Percentiles rank a stretch among this genome's conserved stretches.
Conservation (phyloP, 1,284 basidiomycete species). For the Leucoagaricus sp. region DNA sequence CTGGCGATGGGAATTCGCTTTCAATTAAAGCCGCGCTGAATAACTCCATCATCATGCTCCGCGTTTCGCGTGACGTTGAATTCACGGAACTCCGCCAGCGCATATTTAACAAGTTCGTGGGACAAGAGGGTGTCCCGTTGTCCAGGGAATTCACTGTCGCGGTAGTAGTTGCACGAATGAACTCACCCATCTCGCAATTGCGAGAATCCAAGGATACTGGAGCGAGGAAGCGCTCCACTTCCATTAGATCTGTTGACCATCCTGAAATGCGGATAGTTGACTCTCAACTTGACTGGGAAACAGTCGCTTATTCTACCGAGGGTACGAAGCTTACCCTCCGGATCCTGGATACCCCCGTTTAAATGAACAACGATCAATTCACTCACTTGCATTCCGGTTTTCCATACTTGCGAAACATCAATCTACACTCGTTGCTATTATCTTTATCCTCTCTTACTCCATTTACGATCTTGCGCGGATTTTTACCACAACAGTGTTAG, state of each 20-base stretch:
- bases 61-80: conserved; percentile 46
- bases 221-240: conserved; percentile 24
- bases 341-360: conserved; percentile 30
- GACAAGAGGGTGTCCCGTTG: conserved; percentile 55
- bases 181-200: conserved; percentile 12
- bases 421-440: neutral
- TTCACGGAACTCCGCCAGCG: conserved; percentile 56
- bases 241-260: conserved; percentile 29
- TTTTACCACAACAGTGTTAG: neutral
- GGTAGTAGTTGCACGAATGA: conserved; percentile 37
- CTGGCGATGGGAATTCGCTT: conserved; percentile 27
- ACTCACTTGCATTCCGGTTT: neutral
- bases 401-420: neutral
- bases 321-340: conserved; percentile 39
- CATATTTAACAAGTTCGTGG: conserved; percentile 63
- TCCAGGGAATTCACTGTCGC: conserved; percentile 55
- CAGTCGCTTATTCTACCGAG: conserved; percentile 33
- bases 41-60: conserved; percentile 62
- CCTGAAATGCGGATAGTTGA: conserved; percentile 34
- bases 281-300: conserved; percentile 43
- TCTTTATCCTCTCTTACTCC: neutral
- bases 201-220: conserved; percentile 4
- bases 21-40: conserved; percentile 67
- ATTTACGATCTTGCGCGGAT: neutral
- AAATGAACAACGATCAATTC: neutral